Evolutionary conservation across 331 rosid species (phyloP), one percentile per base, ranked within the genome.

Genomic region (Quercus phellos): DNA sequence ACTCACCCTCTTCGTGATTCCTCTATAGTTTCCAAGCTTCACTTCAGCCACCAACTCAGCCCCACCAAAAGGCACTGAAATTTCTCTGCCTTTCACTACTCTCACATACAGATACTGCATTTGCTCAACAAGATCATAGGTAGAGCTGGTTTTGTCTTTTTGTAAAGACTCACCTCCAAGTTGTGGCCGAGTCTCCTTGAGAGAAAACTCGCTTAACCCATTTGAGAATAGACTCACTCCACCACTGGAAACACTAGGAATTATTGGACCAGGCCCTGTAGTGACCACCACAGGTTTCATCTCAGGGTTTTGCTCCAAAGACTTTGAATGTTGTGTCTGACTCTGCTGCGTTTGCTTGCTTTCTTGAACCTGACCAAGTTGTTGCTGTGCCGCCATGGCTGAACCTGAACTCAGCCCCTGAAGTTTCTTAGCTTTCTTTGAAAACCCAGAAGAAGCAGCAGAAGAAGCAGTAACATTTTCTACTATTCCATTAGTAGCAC

Each of bases 121-220:
- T 72, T 89, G 93, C 80, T 89, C 91, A 18, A 89, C 93, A 10
- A 89, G 88, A 38, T 89, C 93, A 58, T 89, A 89, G 68, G 93
- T 87, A 4, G 89, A 87, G 82, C 90, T 86, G 6, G 83, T 80
- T 58, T 89, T 89, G 80, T 85, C 86, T 32, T 88, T 88, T 68
- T 79, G 79, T 67, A 85, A 55, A 7, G 89, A 55, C 80, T 89
- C 93, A 2, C 91, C 93, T 0, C 93, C 91, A 4, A 89, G 91
- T 67, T 74, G 84, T 13, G 93, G 91, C 72, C 85, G 74, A 11
- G 93, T 89, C 82, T 89, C 91, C 38, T 87, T 87, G 5, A 89
- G 88, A 2, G 87, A 83, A 69, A 89, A 89, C 82, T 89, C 93
- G 18, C 16, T 58, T 53, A 76, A 55, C 78, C 86, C 85, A 58